Conservation (phyloP, 768 basidiomycete genomes). For the Tylopilus vinaceipallidus region DNA sequence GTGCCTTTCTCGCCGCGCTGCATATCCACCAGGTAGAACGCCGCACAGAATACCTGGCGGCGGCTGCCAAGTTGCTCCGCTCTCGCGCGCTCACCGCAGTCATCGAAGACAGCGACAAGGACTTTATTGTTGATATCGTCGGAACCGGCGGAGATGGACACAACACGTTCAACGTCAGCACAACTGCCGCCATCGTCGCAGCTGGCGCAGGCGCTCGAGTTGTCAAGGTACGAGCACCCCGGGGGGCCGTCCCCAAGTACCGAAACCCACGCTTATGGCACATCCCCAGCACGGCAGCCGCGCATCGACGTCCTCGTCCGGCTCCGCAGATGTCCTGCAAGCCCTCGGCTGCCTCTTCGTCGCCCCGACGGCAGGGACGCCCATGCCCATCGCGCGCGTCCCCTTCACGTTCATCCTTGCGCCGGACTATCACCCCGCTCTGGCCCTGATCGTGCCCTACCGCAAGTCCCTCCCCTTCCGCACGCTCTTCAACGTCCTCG, state of each 20-base stretch:
- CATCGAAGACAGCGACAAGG: conserved; percentile 55
- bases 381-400: conserved; percentile 50
- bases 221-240: conserved; percentile 60
- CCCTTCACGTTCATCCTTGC: conserved; percentile 95
- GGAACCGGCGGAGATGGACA: conserved; percentile 80
- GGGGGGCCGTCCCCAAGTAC: too few species aligned
- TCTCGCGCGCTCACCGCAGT: conserved; percentile 62
- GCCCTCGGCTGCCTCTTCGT: conserved; percentile 77
- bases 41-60: conserved; percentile 72
- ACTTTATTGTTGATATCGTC: conserved; percentile 61
- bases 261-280: background rate
- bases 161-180: conserved; percentile 96
- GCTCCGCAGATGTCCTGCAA: conserved; percentile 89
- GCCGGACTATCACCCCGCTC: conserved; percentile 87
- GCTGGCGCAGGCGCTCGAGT: conserved; percentile 93
- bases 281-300: conserved; percentile 74
- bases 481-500: conserved; percentile 94
- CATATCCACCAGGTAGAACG: conserved; percentile 78
- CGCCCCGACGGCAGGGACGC: conserved; percentile 47
- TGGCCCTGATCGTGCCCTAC: conserved; percentile 79
- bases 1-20: conserved; percentile 85
- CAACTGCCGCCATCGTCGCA: conserved; percentile 89
- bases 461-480: conserved; percentile 89
- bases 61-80: conserved; percentile 73
- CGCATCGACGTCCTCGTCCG: conserved; percentile 92